These are phyloP conservation scores for Skeletonema costatum DNA, from an alignment of 108 stramenopile genomes.

Conservation along the genomic window DNA sequence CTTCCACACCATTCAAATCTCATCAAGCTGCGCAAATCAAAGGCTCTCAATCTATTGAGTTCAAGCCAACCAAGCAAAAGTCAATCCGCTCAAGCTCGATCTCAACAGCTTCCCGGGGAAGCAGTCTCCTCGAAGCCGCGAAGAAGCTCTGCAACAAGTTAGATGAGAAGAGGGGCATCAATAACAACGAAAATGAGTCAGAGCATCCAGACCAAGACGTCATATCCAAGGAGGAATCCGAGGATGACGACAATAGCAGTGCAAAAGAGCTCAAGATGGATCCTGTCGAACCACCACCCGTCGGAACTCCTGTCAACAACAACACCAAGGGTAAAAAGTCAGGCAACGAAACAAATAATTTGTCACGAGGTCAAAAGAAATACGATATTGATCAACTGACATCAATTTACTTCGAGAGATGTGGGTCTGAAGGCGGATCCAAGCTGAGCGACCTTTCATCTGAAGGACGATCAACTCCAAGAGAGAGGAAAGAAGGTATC, in stretches of 20 bases:
- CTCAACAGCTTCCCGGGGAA: constrained; percentile 24
- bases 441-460: constrained; percentile 48
- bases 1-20: background rate
- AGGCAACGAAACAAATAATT: background rate
- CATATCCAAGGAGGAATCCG: background rate
- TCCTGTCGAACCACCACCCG: background rate
- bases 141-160: constrained; percentile 42
- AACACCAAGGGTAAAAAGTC: background rate
- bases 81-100: background rate
- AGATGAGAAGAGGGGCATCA: constrained; percentile 34
- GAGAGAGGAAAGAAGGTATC: constrained; percentile 4
- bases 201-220: constrained; percentile 15
- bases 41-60: background rate
- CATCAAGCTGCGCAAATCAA: background rate
- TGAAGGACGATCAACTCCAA: constrained; percentile 26
- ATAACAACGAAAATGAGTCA: background rate
- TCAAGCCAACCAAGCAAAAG: background rate
- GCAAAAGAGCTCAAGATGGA: constrained; percentile 3
- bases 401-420: constrained; percentile 45
- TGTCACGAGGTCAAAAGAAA: background rate
- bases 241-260: constrained; percentile 15
- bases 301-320: background rate
- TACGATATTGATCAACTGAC: constrained; percentile 45
- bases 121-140: constrained; percentile 43
- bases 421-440: constrained; percentile 28